Conservation (phyloP, 1,139 yeast genomes). For the Blastobotrys ciferrii region DNA sequence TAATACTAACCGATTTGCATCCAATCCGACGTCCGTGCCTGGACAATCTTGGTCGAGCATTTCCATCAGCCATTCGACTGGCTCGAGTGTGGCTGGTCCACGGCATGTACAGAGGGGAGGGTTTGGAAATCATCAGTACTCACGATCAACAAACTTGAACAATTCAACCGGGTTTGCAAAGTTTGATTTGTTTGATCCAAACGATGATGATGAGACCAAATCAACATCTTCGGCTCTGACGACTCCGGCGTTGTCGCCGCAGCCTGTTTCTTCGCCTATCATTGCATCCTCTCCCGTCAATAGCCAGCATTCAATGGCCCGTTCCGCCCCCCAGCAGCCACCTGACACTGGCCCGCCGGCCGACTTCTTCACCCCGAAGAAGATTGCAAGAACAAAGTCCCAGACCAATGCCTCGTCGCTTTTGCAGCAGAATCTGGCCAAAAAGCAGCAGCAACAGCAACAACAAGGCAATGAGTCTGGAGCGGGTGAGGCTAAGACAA, state of each 20-base stretch:
- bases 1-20: slow-evolving; percentile 3
- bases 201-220: slow-evolving; percentile 23
- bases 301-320: slow-evolving; percentile 6
- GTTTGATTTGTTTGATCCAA: slow-evolving; percentile 28
- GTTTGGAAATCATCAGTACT: slow-evolving; percentile 5
- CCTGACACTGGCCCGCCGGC: slow-evolving; percentile 6
- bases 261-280: slow-evolving; percentile 14
- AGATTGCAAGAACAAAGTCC: slow-evolving; percentile 30
- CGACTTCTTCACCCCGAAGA: slow-evolving; percentile 23
- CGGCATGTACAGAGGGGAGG: slow-evolving; percentile 16
- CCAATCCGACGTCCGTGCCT: slow-evolving; percentile 1
- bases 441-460: slow-evolving; percentile 12
- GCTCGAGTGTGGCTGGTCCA: slow-evolving; percentile 27
- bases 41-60: slow-evolving; percentile 3
- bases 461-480: slow-evolving; percentile 2
- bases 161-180: slow-evolving; percentile 17
- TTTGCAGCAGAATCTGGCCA: slow-evolving; percentile 20
- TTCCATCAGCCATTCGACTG: slow-evolving; percentile 3
- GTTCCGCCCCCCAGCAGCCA: slow-evolving; percentile 5
- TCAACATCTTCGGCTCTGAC: slow-evolving; percentile 18
- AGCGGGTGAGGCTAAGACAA: not conserved
- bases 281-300: slow-evolving; percentile 13
- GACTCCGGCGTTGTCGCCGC: slow-evolving; percentile 29
- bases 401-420: slow-evolving; percentile 27
- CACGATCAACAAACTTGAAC: not conserved